Evolutionary conservation across 768 basidiomycete genomes (phyloP).

Genomic region (Exidia glandulosa): DNA sequence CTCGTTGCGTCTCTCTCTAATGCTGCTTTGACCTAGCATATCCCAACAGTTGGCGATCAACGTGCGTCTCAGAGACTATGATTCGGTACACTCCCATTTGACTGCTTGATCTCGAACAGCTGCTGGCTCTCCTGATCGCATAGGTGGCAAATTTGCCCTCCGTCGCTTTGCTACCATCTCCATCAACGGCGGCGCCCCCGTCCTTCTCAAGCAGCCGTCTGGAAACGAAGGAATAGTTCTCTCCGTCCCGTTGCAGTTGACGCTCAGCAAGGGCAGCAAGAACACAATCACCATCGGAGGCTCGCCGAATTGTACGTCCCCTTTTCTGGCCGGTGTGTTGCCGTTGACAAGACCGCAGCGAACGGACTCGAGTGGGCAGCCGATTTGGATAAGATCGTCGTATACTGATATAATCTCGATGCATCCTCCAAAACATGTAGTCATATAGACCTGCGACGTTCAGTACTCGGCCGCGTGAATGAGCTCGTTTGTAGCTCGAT

Average conservation of each 20-base stretch:
- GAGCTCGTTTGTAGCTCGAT: too few relatives aligned
- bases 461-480: too few relatives aligned
- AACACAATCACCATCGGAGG: constrained; percentile 3
- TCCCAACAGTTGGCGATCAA: not conserved
- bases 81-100: not conserved
- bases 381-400: constrained; percentile 1
- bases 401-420: too few relatives aligned
- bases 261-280: not conserved
- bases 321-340: not conserved
- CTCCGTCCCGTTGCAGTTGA: not conserved
- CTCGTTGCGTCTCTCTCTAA: not conserved
- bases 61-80: not conserved
- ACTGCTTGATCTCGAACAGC: not conserved
- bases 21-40: not conserved
- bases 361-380: not conserved
- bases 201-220: constrained; percentile 1
- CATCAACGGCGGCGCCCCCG: constrained; percentile 1
- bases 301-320: not conserved
- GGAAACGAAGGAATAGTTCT: not conserved
- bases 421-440: too few relatives aligned
- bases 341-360: not conserved
- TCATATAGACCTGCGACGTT: too few relatives aligned
- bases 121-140: not conserved
- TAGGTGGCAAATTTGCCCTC: not conserved
- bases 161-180: not conserved